A percentile compares a stretch with the other conserved stretches of the same genome.
phyloP scores from a whole-genome alignment of 345 rosid species.

The Psidium friedrichsthalianum region DNA sequence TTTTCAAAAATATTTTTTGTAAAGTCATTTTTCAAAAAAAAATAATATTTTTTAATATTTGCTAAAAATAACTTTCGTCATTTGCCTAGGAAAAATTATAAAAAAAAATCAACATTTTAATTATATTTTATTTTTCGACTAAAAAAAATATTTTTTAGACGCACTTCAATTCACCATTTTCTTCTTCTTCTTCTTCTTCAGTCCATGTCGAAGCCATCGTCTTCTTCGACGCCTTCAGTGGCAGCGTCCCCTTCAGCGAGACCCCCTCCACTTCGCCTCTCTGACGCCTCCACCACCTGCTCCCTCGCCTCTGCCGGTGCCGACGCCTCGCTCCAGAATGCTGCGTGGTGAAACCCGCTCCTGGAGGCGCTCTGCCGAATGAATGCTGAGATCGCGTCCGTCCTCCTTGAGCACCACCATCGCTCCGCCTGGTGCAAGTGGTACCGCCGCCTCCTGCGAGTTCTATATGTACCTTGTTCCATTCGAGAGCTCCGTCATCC shows the following conservation, averaged over 20 bases:
- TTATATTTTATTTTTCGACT: too few species aligned
- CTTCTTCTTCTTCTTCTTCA: not conserved
- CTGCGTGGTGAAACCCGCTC: constrained; percentile 71
- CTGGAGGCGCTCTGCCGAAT: constrained; percentile 70
- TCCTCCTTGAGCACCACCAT: constrained; percentile 38
- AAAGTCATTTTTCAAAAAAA: too few species aligned
- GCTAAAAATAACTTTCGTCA: too few species aligned
- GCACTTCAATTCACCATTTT: not conserved
- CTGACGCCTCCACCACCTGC: constrained; percentile 34
- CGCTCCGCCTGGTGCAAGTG: constrained; percentile 75
- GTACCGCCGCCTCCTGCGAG: constrained; percentile 72
- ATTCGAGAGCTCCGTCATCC: constrained; percentile 92
- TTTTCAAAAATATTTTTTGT: too few species aligned
- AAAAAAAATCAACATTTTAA: too few species aligned
- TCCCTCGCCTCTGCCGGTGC: constrained; percentile 56
- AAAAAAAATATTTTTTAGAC: too few species aligned
- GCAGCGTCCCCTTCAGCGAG: constrained; percentile 52
- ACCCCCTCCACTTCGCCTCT: constrained; percentile 79
- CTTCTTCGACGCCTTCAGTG: not conserved
- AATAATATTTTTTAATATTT: too few species aligned
- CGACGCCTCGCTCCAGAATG: constrained; percentile 60
- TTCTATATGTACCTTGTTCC: constrained; percentile 83
- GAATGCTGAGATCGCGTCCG: constrained; percentile 37
- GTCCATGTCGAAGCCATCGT: constrained; percentile 29
- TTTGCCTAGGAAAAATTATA: too few species aligned